Evolutionary conservation across 441 rosid species (phyloP).

Genomic region (Dalechampia spathulata): DNA sequence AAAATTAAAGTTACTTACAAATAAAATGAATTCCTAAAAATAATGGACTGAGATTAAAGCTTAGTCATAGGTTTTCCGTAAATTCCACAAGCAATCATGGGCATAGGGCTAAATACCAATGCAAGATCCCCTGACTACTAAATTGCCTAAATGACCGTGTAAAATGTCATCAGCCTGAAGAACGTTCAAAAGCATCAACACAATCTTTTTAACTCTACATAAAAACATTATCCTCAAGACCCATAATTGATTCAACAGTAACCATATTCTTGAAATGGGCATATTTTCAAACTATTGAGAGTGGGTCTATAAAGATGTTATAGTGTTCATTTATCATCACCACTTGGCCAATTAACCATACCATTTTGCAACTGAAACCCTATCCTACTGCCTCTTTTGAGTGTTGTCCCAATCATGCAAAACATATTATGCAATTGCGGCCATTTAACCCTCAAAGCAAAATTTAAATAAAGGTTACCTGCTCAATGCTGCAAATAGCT

Average conservation of each 20-base stretch:
- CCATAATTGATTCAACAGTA: neutral
- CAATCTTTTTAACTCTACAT: neutral
- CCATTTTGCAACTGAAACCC: neutral
- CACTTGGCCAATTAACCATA: neutral
- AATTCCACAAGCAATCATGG: too few species aligned
- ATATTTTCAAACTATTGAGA: neutral
- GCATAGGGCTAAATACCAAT: too few species aligned
- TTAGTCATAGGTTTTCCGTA: too few species aligned
- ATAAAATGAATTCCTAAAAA: too few species aligned
- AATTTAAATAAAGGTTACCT: slow-evolving; percentile 3
- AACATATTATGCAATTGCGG: neutral
- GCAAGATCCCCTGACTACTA: too few species aligned
- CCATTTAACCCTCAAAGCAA: slow-evolving; percentile 6
- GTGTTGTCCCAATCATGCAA: neutral
- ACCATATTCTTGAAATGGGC: too few species aligned
- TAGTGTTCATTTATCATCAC: neutral
- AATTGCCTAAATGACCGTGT: too few species aligned
- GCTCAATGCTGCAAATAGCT: neutral
- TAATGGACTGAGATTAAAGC: too few species aligned
- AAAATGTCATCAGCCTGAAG: too few species aligned
- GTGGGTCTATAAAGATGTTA: neutral
- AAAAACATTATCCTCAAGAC: neutral
- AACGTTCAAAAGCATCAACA: too few species aligned
- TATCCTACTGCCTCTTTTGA: neutral
- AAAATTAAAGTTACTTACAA: too few species aligned